Evolutionary conservation across 1,284 basidiomycete species (phyloP).

Genomic region (Ceratobasidium sp.): DNA sequence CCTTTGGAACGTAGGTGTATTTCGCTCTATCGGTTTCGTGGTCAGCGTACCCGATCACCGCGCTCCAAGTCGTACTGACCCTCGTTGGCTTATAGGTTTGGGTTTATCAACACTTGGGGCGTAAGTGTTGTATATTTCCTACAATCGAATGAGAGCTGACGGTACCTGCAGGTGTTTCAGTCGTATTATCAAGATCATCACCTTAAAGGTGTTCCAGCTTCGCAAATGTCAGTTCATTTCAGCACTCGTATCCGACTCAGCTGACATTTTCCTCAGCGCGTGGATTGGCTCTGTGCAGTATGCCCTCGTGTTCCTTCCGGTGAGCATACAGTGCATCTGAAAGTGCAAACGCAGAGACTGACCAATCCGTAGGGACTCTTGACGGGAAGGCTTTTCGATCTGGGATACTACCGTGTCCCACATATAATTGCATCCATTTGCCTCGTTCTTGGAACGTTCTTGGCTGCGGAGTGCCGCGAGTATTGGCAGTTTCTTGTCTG

Average conservation of each 20-base stretch:
- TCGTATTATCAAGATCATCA: conserved; percentile 58
- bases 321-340: no score
- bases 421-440: conserved; percentile 54
- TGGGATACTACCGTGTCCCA: conserved; percentile 60
- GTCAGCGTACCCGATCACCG: conserved; percentile 27
- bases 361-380: conserved; percentile 50
- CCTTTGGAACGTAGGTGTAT: conserved; percentile 37
- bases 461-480: conserved; percentile 60
- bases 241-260: conserved; percentile 3
- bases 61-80: conserved; percentile 2
- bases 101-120: conserved; percentile 53
- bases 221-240: conserved; percentile 59
- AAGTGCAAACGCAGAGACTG: no score
- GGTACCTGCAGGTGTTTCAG: no score
- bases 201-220: conserved; percentile 53
- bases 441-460: conserved; percentile 60
- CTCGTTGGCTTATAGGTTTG: conserved; percentile 49
- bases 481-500: conserved; percentile 68
- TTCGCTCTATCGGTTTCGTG: conserved; percentile 1
- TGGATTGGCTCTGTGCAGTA: conserved; percentile 78
- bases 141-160: no score
- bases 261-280: conserved; percentile 53
- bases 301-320: conserved; percentile 41
- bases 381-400: conserved; percentile 65
- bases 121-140: no score